These are phyloP conservation scores for Aspergillus pseudoglaucus DNA, from an alignment of 2,329 filamentous ascomycete species.

Conservation along the genomic window DNA sequence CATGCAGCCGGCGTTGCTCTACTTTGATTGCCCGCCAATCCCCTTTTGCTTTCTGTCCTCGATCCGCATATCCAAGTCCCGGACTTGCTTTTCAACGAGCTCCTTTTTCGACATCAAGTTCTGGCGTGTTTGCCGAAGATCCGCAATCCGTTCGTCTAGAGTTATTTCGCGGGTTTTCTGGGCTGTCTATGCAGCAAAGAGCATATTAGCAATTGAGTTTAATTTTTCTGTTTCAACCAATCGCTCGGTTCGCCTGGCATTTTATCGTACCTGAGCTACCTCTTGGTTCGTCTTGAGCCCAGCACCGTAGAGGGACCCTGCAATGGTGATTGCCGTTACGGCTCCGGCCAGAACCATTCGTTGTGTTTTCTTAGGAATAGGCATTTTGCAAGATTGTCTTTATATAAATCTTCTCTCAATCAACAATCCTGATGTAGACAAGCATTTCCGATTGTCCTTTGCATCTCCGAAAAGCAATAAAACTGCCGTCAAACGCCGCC, in stretches of 20 bases:
- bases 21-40: not conserved
- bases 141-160: constrained; percentile 49
- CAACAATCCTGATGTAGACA: not conserved
- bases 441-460: not conserved
- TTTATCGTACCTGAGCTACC: constrained; percentile 41
- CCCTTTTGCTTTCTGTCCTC: constrained; percentile 35
- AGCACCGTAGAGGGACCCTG: constrained; percentile 55
- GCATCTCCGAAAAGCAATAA: constrained; percentile 2
- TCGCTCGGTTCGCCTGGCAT: not conserved
- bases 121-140: constrained; percentile 46
- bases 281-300: constrained; percentile 51
- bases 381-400: constrained; percentile 12
- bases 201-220: not conserved
- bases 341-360: constrained; percentile 50
- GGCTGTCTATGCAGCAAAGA: constrained; percentile 28
- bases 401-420: not conserved
- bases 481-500: constrained; percentile 19
- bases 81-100: constrained; percentile 53
- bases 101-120: constrained; percentile 46
- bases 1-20: constrained; percentile 3
- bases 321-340: constrained; percentile 51
- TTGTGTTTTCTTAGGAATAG: constrained; percentile 34
- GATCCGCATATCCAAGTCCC: constrained; percentile 40
- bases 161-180: constrained; percentile 46
- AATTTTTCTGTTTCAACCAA: not conserved